Evolutionary conservation across 2,329 filamentous ascomycete species (phyloP).

Genomic region (Bipolaris cookei): DNA sequence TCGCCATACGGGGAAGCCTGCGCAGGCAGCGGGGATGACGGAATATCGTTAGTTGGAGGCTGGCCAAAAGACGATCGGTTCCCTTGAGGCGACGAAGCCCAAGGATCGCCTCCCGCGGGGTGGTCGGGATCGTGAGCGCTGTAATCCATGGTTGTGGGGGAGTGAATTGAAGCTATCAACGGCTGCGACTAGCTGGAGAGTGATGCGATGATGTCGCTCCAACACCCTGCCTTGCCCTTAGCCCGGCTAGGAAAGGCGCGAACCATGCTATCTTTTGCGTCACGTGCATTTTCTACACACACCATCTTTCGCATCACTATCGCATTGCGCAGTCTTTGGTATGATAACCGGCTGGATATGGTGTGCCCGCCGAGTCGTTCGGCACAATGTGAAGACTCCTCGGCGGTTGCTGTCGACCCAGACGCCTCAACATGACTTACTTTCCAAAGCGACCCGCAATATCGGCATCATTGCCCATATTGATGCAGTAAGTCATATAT

Average conservation of each 20-base stretch:
- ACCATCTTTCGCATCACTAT: slow-evolving; percentile 12
- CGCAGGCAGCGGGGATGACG: slow-evolving; percentile 50
- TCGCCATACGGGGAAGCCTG: slow-evolving; percentile 50
- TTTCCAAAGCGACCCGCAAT: slow-evolving; percentile 80
- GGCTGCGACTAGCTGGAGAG: slow-evolving; percentile 28
- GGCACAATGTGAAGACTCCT: slow-evolving; percentile 39
- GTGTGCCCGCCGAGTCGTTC: slow-evolving; percentile 44
- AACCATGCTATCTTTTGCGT: slow-evolving; percentile 27
- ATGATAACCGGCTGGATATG: slow-evolving; percentile 46
- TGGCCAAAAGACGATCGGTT: slow-evolving; percentile 57
- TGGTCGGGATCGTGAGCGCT: slow-evolving; percentile 64
- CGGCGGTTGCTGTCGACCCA: slow-evolving; percentile 41
- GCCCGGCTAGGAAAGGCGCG: slow-evolving; percentile 37
- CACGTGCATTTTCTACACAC: slow-evolving; percentile 33
- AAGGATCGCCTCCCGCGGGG: slow-evolving; percentile 65
- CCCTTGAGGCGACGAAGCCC: slow-evolving; percentile 65
- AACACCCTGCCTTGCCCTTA: slow-evolving; percentile 24
- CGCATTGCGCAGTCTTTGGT: slow-evolving; percentile 27
- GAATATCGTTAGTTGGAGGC: slow-evolving; percentile 51
- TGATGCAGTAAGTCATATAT: slow-evolving; percentile 71
- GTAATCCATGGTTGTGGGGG: slow-evolving; percentile 66
- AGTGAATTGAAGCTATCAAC: slow-evolving; percentile 31
- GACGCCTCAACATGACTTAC: slow-evolving; percentile 33
- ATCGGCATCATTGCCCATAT: slow-evolving; percentile 99
- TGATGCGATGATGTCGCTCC: slow-evolving; percentile 27